These are phyloP conservation scores for Jatropha podagrica DNA, from an alignment of 441 rosid genomes.

Conservation along the genomic window DNA sequence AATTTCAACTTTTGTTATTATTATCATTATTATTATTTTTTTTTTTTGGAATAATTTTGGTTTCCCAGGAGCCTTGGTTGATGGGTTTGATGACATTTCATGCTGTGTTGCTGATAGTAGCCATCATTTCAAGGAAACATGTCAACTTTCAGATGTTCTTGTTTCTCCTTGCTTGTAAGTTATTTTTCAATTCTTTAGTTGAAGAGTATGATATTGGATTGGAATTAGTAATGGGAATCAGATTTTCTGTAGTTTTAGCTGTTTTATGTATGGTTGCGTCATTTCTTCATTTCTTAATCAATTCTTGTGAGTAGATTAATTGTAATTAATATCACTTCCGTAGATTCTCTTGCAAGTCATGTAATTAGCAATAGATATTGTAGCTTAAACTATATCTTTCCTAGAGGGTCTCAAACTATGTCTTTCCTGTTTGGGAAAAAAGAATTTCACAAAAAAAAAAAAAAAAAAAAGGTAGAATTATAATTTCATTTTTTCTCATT, in stretches of 20 bases:
- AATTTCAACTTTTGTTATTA: neutral
- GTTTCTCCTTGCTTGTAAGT: conserved; percentile 82
- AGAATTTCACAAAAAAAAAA: too few relatives aligned
- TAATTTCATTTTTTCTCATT: too few relatives aligned
- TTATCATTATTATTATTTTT: neutral
- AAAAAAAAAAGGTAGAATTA: too few relatives aligned
- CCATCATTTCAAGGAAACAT: conserved; percentile 58
- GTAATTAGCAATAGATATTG: too few relatives aligned
- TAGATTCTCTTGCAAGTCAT: too few relatives aligned
- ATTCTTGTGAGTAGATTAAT: neutral
- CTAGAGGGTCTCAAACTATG: too few relatives aligned
- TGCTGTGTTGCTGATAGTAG: conserved; percentile 50
- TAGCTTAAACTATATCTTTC: too few relatives aligned
- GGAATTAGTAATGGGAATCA: neutral
- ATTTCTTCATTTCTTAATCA: neutral
- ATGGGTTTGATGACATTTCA: conserved; percentile 68
- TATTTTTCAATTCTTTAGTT: conserved; percentile 1
- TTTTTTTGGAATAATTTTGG: conserved; percentile 37
- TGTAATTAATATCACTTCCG: neutral
- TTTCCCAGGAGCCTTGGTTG: conserved; percentile 58
- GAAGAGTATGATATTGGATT: neutral
- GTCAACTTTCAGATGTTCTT: conserved; percentile 81
- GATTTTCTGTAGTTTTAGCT: too few relatives aligned
- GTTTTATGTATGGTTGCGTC: neutral
- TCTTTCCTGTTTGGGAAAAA: too few relatives aligned